Evolutionary conservation across 306 rosid genomes (phyloP), one percentile per base, ranked within the genome.

Genomic region (Ceratonia siliqua): DNA sequence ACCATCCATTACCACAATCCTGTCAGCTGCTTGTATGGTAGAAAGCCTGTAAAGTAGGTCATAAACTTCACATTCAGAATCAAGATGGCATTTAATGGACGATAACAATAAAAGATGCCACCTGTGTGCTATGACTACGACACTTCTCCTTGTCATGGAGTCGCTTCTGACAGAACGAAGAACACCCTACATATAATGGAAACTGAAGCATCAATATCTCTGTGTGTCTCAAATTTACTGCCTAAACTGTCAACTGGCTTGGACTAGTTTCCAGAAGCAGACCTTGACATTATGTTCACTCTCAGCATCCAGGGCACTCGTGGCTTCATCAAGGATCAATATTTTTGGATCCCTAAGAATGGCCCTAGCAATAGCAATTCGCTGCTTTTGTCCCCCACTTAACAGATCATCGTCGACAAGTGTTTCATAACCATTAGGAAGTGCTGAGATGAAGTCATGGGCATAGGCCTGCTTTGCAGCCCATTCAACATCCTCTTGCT

Each of bases 321-420:
- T 94, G 73, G 96, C 98, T 82, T 94, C 98, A 78, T 94, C 97
- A 77, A 94, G 96, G 85, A 94, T 94, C 89, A 94, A 85, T 74
- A 94, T 43, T 36, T 96, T 83, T 39, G 98, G 98, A 76, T 91
- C 98, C 85, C 98, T 88, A 62, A 94, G 91, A 73, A 94, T 82
- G 41, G 98, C 98, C 53, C 98, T 83, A 20, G 98, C 98, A 57
- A 94, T 94, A 68, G 98, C 98, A 49, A 94, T 90, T 81, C 97
- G 85, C 74, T 94, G 98, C 86, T 94, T 94, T 80, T 94, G 98
- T 61, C 97, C 98, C 21, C 98, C 98, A 77, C 98, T 94, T 66
- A 94, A 87, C 65, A 94, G 87, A 88, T 94, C 96, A 49, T 91
- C 96, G 57, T 94, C 98, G 24, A 94, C 95, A 28, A 94, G 81